phyloP scores from a whole-genome alignment of 441 rosid species.

The Mallotus japonicus region DNA sequence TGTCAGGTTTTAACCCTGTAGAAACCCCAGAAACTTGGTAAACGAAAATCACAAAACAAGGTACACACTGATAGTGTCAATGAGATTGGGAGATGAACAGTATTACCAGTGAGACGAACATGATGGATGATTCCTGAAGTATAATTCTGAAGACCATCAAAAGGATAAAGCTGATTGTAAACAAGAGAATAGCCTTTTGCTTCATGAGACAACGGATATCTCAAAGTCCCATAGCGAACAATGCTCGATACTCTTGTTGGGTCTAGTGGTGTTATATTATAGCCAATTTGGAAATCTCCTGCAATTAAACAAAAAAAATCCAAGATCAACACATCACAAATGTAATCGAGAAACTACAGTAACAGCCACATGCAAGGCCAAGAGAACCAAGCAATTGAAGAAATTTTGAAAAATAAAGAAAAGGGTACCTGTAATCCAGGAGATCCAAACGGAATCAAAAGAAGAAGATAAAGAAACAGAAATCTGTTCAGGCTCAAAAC shows the following conservation, averaged over 20 bases:
- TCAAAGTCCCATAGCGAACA: slow-evolving; percentile 54
- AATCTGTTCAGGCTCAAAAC: slow-evolving; percentile 79
- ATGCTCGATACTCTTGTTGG: slow-evolving; percentile 53
- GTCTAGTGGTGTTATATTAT: slow-evolving; percentile 54
- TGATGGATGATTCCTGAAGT: slow-evolving; percentile 87
- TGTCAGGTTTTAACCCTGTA: slow-evolving; percentile 49
- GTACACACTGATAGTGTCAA: too few species aligned
- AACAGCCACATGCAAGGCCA: not conserved
- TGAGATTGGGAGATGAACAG: not conserved
- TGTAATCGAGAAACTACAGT: not conserved
- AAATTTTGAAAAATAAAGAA: too few species aligned
- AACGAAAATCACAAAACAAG: too few species aligned
- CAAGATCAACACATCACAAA: not conserved
- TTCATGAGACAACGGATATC: slow-evolving; percentile 42
- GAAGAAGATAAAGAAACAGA: slow-evolving; percentile 60
- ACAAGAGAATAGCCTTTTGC: slow-evolving; percentile 64
- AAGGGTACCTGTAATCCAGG: slow-evolving; percentile 79
- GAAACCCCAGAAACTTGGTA: not conserved
- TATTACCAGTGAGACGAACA: slow-evolving; percentile 62
- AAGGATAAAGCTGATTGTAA: slow-evolving; percentile 80
- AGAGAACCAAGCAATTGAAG: too few species aligned
- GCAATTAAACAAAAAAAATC: not conserved
- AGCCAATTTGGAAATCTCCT: slow-evolving; percentile 75
- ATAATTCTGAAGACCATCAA: slow-evolving; percentile 76
- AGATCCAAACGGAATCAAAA: slow-evolving; percentile 76